These are phyloP conservation scores for Calonectria pauciramosa DNA, from an alignment of 2,329 filamentous ascomycete genomes.

Conservation along the genomic window DNA sequence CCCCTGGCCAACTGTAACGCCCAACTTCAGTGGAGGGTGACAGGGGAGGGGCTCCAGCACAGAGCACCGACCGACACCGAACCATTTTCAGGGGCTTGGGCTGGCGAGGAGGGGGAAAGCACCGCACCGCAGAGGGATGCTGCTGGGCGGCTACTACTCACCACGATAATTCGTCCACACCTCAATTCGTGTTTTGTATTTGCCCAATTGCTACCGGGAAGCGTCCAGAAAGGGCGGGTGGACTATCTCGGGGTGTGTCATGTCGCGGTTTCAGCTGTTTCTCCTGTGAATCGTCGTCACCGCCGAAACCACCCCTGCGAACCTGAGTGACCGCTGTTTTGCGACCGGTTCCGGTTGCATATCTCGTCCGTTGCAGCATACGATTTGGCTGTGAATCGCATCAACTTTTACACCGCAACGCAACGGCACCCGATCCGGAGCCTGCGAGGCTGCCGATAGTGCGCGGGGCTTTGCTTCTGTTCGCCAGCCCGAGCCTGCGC, in stretches of 20 bases:
- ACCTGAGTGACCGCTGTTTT: constrained; percentile 27
- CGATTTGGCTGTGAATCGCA: constrained; percentile 24
- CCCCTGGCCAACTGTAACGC: constrained; percentile 24
- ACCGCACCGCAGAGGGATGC: constrained; percentile 11
- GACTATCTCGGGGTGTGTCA: constrained; percentile 50
- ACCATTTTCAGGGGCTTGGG: constrained; percentile 40
- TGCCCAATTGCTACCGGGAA: constrained; percentile 2
- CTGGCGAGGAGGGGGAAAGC: constrained; percentile 26
- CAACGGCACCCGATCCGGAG: constrained; percentile 38
- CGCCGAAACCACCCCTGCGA: constrained; percentile 17
- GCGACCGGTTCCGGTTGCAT: constrained; percentile 25
- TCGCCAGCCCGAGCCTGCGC: constrained; percentile 27
- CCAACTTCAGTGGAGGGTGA: constrained; percentile 10
- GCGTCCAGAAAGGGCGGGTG: background rate
- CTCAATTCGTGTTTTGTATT: constrained; percentile 3
- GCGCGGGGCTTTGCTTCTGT: constrained; percentile 19
- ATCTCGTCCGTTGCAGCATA: constrained; percentile 33
- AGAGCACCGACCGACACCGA: constrained; percentile 30
- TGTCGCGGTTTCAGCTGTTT: constrained; percentile 52
- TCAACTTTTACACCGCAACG: constrained; percentile 34
- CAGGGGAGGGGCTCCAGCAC: constrained; percentile 16
- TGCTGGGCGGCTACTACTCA: constrained; percentile 16
- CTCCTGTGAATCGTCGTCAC: constrained; percentile 38
- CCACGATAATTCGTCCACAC: constrained; percentile 21
- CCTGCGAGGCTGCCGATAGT: constrained; percentile 36